Evolutionary conservation across 768 basidiomycete species (phyloP), one percentile per base, ranked within the genome.

Genomic region (Leucogyrophana mollusca): DNA sequence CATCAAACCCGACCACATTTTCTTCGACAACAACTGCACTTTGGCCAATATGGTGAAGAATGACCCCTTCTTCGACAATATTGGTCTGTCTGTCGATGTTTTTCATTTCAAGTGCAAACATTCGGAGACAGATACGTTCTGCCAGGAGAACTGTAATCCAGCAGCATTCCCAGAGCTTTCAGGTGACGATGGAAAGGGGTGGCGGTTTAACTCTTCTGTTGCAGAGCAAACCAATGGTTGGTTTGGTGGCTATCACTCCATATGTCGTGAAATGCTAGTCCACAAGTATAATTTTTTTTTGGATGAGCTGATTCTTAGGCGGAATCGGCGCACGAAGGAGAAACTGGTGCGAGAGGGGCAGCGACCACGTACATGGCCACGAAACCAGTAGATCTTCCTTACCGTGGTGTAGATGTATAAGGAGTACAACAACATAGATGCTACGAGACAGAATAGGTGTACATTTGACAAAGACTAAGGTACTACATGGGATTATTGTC

Each of bases 41-140:
- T 40, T 62, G 1, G 49, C 42, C 50, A 64, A 44, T 24, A 56
- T 23, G 49, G 43, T 24, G 13, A 16, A 48, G 16, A 35, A 50
- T 14, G 53, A 61, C 33, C 45, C 50, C 0, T 56, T 53, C 24
- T 59, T 61, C 21, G 2, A 41, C 9, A 16, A 44, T 9, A 51
- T 65, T 10, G 56, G 61, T 1, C 52, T 70, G 2, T 49, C 50
- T 1, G 65, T 73, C 0, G 66, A 73, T 27, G 64, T 69, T 0
- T 73, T 71, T 24, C 72, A 73, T 30, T 67, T 60, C 55, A 60
- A 61, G 13, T 55, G 52, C 14, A 72, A 72, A 45, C 71, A 72
- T 54, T 64, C 57, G 9, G 50, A 60, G 23, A 49, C 34, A 0
- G 57, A 66, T 23, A 43, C 14, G 0, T 59, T 49, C 13, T 72